Evolutionary conservation across 352 stramenopile species (phyloP), one percentile per base, ranked within the genome.

Genomic region (Albugo candida): DNA sequence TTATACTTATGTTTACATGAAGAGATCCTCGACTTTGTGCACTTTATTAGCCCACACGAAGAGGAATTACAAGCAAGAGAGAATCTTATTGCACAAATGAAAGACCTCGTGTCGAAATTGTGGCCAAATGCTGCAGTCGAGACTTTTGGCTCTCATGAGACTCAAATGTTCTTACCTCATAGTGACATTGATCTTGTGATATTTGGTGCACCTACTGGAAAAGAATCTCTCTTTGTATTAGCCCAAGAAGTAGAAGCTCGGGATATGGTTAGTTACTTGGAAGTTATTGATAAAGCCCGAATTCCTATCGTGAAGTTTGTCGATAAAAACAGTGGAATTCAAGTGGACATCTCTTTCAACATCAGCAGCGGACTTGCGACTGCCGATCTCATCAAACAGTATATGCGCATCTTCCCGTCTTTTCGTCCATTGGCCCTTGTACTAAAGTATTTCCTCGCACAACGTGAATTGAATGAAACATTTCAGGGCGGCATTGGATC

Each of bases 231-330:
- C 19, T 77, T 65, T 49, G 64, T 64, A 37, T 63, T 78, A 27
- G 61, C 72, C 4, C 31, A 64, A 55, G 65, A 67, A 48, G 59
- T 89, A 3, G 52, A 73, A 43, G 56, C 72, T 50, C 58, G 70
- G 11, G 70, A 83, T 21, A 58, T 94, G 39, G 70, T 95, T 36
- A 86, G 64, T 36, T 95, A 95, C 56, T 51, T 98, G 8, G 88
- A 98, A 60, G 81, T 96, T 16, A 95, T 98, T 58, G 79, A 93
- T 60, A 87, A 95, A 43, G 94, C 93, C 2, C 67, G 82, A 12
- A 94, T 98, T 45, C 93, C 93, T 31, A 92, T 97, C 52, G 92
- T 98, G 50, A 98, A 98, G 72, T 91, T 96, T 53, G 88, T 92
- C 19, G 72, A 96, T 61, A 83, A 81, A 49, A 57, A 69, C 0